A percentile compares a stretch with the other conserved stretches of the same genome.
These are phyloP conservation scores for Nevesoporus exiguus DNA, from an alignment of 768 basidiomycete species.

Conservation along the genomic window DNA sequence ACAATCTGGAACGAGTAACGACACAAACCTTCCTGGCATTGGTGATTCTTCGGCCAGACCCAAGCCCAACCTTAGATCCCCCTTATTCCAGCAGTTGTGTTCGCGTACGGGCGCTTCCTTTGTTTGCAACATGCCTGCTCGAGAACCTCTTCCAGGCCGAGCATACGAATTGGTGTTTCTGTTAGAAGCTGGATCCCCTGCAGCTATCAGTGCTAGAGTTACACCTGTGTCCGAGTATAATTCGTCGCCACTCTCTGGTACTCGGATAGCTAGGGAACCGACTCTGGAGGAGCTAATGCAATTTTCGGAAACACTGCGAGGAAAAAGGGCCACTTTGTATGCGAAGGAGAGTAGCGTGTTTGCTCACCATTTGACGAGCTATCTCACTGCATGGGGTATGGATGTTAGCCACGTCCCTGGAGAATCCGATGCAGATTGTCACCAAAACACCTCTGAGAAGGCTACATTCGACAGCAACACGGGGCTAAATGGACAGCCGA, in stretches of 20 bases:
- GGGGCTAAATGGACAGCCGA: conserved; percentile 1
- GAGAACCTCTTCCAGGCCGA: conserved; percentile 42
- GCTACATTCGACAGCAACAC: conserved; percentile 7
- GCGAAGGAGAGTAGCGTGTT: conserved; percentile 86
- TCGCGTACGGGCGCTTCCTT: conserved; percentile 52
- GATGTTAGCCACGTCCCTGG: conserved; percentile 79
- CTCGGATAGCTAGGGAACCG: conserved; percentile 63
- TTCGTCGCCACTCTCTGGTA: conserved; percentile 46
- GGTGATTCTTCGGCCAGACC: conserved; percentile 25
- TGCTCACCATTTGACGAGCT: conserved; percentile 89
- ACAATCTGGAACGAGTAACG: conserved; percentile 17
- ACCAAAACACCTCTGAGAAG: conserved; percentile 19
- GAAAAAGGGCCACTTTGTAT: conserved; percentile 80
- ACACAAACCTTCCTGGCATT: conserved; percentile 6
- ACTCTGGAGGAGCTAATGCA: conserved; percentile 70
- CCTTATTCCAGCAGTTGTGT: conserved; percentile 59
- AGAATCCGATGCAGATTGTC: conserved; percentile 50
- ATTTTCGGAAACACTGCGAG: conserved; percentile 80
- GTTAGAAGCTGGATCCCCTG: conserved; percentile 56
- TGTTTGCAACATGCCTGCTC: conserved; percentile 39
- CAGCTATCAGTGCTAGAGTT: conserved; percentile 38
- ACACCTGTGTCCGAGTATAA: conserved; percentile 45
- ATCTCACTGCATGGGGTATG: conserved; percentile 93
- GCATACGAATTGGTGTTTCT: conserved; percentile 65
- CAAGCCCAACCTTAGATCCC: conserved; percentile 43